These are phyloP conservation scores for Schoenoplectus tabernaemontani DNA, from an alignment of 202 grass and related monocot species.

Conservation along the genomic window DNA sequence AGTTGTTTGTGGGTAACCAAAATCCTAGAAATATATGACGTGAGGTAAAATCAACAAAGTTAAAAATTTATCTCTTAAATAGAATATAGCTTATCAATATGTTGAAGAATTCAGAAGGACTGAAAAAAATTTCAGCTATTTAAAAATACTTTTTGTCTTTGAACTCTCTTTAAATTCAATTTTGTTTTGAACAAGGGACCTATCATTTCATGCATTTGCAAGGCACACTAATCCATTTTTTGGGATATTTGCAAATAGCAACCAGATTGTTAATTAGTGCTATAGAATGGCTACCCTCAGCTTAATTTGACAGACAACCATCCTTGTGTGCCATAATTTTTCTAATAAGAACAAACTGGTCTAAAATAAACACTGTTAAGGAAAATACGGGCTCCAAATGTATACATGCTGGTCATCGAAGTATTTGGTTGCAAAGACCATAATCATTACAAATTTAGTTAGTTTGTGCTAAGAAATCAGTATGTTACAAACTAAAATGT, in stretches of 20 bases:
- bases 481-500: neutral
- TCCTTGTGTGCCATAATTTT: neutral
- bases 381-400: neutral
- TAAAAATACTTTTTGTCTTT: neutral
- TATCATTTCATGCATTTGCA: neutral
- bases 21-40: constrained; percentile 52
- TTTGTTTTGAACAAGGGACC: neutral
- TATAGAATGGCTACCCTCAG: neutral
- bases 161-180: neutral
- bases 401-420: neutral
- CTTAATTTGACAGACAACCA: neutral
- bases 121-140: neutral
- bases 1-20: constrained; percentile 96
- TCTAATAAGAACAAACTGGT: neutral
- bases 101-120: neutral
- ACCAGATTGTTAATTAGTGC: neutral
- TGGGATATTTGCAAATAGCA: neutral
- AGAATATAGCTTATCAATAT: neutral
- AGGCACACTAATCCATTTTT: neutral
- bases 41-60: neutral
- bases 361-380: neutral
- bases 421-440: neutral
- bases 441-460: neutral
- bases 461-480: neutral
- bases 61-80: neutral